Base-by-base conservation (phyloP, 306 rosid species). In the Vachellia collinsii region DNA sequence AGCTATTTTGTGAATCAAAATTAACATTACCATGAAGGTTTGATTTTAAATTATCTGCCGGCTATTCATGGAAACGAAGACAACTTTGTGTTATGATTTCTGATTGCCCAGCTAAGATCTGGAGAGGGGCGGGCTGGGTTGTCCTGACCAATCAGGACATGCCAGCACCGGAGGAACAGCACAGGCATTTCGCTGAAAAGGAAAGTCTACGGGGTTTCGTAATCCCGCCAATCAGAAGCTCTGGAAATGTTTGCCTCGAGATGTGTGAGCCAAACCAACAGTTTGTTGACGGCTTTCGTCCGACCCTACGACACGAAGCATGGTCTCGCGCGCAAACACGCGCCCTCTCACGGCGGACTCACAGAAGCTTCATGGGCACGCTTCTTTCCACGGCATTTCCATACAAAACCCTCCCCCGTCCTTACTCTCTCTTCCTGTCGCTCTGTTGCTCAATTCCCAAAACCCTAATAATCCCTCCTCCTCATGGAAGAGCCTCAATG, bases 291-390 rank as follows among this genome's bases (percentile, higher is more conserved):
- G 48, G 72, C 72, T 19, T 66, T 11, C 1, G 29, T 4, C 36
- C 51, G 36, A 39, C 2, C 47, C 73, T 5, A 68, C 13, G 29
- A 1, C 17, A 17, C 46, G 29, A 4, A 36, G 5, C 61, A n/a
- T 74, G 22, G 20, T 58, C 36, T 54, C 12, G 66, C 37, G 19
- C 77, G 20, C 58, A 54, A 4, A 74, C 46, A 38, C 53, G 51
- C 47, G 44, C 71, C 3, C 14, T 5, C 43, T 3, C 43, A n/a
- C 38, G 36, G 47, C 75, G 65, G 41, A 20, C 43, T 12, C 14
- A 12, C 14, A 46, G 64, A 73, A 78, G 82, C 91, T 88, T 88
- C 36, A 3, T 6, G 23, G n/a, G 47, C 83, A 88, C 88, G 88
- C 87, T 65, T 79, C 79, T 70, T 77, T 51, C 19, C 1, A n/a